phyloP scores from a whole-genome alignment of 192 early-diverging fungal species.

The Gaertneriomyces semiglobifer region DNA sequence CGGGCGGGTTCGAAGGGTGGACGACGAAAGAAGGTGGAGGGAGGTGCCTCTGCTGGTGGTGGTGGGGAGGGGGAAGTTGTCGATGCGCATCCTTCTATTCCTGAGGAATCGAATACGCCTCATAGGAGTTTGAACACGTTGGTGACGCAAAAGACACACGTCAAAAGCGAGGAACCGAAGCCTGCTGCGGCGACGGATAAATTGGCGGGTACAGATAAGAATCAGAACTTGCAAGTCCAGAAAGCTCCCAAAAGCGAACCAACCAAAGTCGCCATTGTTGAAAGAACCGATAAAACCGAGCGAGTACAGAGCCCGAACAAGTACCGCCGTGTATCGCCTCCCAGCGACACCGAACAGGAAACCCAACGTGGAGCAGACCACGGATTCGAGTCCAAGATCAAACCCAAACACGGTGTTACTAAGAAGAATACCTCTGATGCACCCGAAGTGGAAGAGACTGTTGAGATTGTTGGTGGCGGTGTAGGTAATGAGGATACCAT shows the following conservation, averaged over 20 bases:
- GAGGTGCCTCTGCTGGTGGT: not conserved
- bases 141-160: not conserved
- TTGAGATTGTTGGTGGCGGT: too few species aligned
- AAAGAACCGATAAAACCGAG: too few species aligned
- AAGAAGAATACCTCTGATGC: not conserved
- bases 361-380: not conserved
- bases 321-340: too few species aligned
- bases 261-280: too few species aligned
- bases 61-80: not conserved
- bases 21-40: not conserved
- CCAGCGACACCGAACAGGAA: not conserved
- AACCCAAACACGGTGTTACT: not conserved
- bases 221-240: too few species aligned
- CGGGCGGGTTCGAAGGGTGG: not conserved
- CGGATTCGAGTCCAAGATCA: not conserved
- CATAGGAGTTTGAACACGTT: not conserved
- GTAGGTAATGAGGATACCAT: too few species aligned
- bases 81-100: not conserved
- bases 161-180: too few species aligned
- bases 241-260: too few species aligned
- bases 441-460: too few species aligned
- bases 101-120: not conserved
- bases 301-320: too few species aligned
- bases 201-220: too few species aligned
- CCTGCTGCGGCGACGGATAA: too few species aligned